Evolutionary conservation across 116 monocot genomes (phyloP).

Genomic region (Posidonia oceanica): DNA sequence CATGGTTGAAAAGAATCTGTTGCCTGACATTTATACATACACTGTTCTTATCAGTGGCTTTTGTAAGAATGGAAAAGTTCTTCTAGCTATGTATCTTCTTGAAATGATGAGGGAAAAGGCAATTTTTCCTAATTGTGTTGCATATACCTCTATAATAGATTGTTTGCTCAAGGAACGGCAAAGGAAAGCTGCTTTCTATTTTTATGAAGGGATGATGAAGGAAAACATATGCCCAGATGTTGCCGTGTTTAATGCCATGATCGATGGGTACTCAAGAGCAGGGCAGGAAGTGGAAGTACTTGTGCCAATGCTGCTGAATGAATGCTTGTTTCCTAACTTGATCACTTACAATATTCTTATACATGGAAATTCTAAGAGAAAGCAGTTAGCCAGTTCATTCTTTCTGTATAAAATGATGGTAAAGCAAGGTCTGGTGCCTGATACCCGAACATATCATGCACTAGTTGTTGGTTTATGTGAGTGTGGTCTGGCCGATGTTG

Average conservation of each 20-base stretch:
- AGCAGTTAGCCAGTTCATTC: slow-evolving; percentile 32
- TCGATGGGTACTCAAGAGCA: slow-evolving; percentile 53
- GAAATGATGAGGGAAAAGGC: slow-evolving; percentile 39
- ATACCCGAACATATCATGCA: slow-evolving; percentile 49
- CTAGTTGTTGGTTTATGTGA: slow-evolving; percentile 59
- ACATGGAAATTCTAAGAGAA: slow-evolving; percentile 42
- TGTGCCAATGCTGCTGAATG: slow-evolving; percentile 37
- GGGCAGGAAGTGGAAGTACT: slow-evolving; percentile 37
- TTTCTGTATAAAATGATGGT: slow-evolving; percentile 43
- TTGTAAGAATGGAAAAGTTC: slow-evolving; percentile 39
- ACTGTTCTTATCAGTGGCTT: slow-evolving; percentile 63
- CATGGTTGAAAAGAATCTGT: slow-evolving; percentile 47
- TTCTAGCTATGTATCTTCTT: slow-evolving; percentile 50
- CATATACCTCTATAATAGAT: slow-evolving; percentile 62
- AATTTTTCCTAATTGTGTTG: slow-evolving; percentile 35
- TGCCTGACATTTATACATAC: slow-evolving; percentile 52
- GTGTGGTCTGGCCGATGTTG: slow-evolving; percentile 44
- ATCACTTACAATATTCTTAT: slow-evolving; percentile 69
- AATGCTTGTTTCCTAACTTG: slow-evolving; percentile 37
- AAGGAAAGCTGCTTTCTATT: slow-evolving; percentile 47
- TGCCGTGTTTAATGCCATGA: slow-evolving; percentile 48
- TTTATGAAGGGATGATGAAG: slow-evolving; percentile 61
- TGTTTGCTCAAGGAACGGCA: slow-evolving; percentile 48
- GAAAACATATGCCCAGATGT: slow-evolving; percentile 27
- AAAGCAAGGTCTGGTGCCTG: slow-evolving; percentile 32